These are phyloP conservation scores for Colletotrichum tabaci DNA, from an alignment of 2,329 filamentous ascomycete species.

Conservation along the genomic window DNA sequence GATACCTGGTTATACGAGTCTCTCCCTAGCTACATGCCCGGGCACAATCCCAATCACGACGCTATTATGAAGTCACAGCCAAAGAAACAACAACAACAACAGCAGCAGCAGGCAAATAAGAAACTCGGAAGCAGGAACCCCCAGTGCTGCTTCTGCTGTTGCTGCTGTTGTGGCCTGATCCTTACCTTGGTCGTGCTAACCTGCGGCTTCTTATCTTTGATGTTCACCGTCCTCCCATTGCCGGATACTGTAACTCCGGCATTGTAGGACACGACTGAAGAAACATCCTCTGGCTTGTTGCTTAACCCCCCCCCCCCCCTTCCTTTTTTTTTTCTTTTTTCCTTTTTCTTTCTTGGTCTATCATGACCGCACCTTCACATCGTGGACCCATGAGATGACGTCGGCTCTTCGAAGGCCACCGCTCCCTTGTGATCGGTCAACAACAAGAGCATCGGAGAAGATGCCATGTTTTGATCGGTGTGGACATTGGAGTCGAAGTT, in stretches of 20 bases:
- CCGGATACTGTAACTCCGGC: too few relatives aligned
- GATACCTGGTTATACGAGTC: too few relatives aligned
- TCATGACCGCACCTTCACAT: neutral
- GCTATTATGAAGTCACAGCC: neutral
- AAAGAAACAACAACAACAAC: neutral
- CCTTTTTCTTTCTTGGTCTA: too few relatives aligned
- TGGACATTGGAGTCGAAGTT: too few relatives aligned
- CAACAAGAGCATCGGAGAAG: neutral
- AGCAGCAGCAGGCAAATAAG: conserved; percentile 8
- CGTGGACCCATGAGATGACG: neutral
- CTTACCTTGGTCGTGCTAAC: conserved; percentile 2
- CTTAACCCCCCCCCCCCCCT: too few relatives aligned
- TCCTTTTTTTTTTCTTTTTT: too few relatives aligned
- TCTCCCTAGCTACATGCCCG: neutral
- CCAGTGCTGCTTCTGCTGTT: conserved; percentile 23
- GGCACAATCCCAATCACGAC: neutral
- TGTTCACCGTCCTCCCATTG: neutral
- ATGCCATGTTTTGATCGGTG: neutral
- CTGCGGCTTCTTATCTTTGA: neutral
- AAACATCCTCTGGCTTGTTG: neutral
- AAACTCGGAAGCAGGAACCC: neutral
- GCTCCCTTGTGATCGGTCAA: too few relatives aligned
- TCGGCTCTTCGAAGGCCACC: neutral
- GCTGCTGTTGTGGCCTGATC: conserved; percentile 16
- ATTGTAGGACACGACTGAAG: neutral